A percentile compares a stretch with the other conserved stretches of the same genome.
Conservation (phyloP, 176 grass and related monocot genomes). For the Calamus simplicifolius region DNA sequence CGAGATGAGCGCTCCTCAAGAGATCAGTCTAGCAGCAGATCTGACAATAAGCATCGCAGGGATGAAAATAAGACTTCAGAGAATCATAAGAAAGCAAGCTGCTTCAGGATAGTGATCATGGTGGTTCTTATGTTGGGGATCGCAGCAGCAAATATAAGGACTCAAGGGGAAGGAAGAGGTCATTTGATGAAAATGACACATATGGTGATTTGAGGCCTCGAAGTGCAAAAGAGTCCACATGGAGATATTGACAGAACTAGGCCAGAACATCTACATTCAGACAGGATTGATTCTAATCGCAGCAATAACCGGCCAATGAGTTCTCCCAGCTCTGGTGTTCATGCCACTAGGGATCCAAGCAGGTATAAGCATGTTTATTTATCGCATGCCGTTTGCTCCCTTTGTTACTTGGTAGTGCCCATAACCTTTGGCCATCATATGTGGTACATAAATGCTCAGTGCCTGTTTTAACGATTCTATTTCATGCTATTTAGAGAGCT, state of each 20-base stretch:
- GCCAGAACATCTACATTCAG: constrained; percentile 13
- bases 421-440: no score
- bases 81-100: constrained; percentile 23
- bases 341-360: constrained; percentile 26
- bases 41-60: constrained; percentile 20
- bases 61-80: constrained; percentile 23
- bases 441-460: no score
- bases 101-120: constrained; percentile 13
- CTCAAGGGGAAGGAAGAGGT: constrained; percentile 30
- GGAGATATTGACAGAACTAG: constrained; percentile 17
- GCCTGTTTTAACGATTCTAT: no score
- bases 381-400: no score
- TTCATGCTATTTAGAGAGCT: no score
- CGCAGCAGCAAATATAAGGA: constrained; percentile 27
- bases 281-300: constrained; percentile 31
- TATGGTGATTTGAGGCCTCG: constrained; percentile 11
- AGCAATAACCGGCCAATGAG: constrained; percentile 21
- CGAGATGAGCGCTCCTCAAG: constrained; percentile 17
- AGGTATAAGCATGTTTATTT: constrained; percentile 15
- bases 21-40: constrained; percentile 14
- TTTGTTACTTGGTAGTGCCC: no score
- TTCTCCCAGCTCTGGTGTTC: constrained; percentile 18
- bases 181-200: constrained; percentile 25
- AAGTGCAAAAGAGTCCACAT: constrained; percentile 25
- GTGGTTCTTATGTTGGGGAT: constrained; percentile 9